Conservation (phyloP, 768 basidiomycete genomes). For the Hypholoma fasciculare region DNA sequence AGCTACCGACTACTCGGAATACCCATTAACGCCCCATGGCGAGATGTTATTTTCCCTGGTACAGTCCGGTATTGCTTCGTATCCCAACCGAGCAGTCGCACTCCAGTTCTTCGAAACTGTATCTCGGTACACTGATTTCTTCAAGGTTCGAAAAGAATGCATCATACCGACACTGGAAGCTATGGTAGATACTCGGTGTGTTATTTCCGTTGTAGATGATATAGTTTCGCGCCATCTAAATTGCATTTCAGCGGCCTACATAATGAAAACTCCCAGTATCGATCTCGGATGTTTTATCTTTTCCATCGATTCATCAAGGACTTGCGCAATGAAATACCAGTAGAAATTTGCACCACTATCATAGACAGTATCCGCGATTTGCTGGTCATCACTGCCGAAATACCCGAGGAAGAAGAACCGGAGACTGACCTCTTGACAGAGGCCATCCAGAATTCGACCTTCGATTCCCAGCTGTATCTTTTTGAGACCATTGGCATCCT, state of each 20-base stretch:
- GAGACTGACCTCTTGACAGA: conserved; percentile 75
- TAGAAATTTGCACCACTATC: conserved; percentile 68
- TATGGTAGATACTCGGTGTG: conserved; percentile 82
- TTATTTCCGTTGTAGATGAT: not conserved
- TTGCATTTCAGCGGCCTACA: conserved; percentile 73
- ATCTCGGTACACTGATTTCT: conserved; percentile 94
- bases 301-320: conserved; percentile 93
- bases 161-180: conserved; percentile 86
- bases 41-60: conserved; percentile 86
- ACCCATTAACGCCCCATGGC: conserved; percentile 86
- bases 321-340: conserved; percentile 71
- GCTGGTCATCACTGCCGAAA: conserved; percentile 68
- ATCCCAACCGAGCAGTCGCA: conserved; percentile 81
- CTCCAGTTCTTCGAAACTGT: conserved; percentile 93
- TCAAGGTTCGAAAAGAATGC: conserved; percentile 89
- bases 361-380: conserved; percentile 77
- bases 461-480: conserved; percentile 91
- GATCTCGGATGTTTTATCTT: conserved; percentile 85
- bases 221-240: not conserved
- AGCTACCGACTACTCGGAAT: conserved; percentile 71
- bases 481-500: conserved; percentile 91
- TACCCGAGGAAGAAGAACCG: conserved; percentile 78
- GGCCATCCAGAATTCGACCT: conserved; percentile 73
- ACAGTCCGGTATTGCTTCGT: conserved; percentile 77
- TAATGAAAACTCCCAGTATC: conserved; percentile 64